A percentile compares a stretch with the other conserved stretches of the same genome.
Evolutionary conservation across 139 green algal genomes (phyloP).

Genomic region (Chlorella sp.): DNA sequence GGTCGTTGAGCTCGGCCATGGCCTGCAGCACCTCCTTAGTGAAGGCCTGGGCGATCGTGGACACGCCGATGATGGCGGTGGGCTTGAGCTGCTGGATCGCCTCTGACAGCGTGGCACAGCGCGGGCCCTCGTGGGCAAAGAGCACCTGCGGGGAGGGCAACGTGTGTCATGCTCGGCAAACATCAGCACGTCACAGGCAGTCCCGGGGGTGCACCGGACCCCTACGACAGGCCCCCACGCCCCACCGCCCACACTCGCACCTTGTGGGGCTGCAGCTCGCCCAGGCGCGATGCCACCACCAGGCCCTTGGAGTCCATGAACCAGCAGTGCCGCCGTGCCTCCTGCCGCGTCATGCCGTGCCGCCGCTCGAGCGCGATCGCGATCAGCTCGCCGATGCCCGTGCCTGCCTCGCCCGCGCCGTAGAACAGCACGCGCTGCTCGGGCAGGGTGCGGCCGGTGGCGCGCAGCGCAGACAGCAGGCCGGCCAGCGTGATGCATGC

Average conservation of each 20-base stretch:
- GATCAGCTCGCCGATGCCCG: slow-evolving; percentile 76
- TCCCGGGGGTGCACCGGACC: too few species aligned
- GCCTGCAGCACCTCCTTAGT: slow-evolving; percentile 51
- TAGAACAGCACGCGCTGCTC: slow-evolving; percentile 75
- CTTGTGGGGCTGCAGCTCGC: slow-evolving; percentile 76
- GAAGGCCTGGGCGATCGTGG: slow-evolving; percentile 61
- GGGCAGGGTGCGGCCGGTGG: slow-evolving; percentile 43
- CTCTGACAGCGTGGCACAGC: slow-evolving; percentile 40
- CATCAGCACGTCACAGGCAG: too few species aligned
- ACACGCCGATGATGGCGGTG: slow-evolving; percentile 68
- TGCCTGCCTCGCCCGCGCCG: slow-evolving; percentile 76
- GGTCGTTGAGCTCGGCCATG: slow-evolving; percentile 64
- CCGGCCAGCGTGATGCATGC: slow-evolving; percentile 80
- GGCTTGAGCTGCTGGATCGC: slow-evolving; percentile 52
- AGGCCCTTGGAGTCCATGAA: slow-evolving; percentile 81
- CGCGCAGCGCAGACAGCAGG: slow-evolving; percentile 68
- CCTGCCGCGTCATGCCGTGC: slow-evolving; percentile 47
- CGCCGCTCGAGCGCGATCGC: slow-evolving; percentile 42
- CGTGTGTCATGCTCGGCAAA: too few species aligned
- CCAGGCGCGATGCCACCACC: slow-evolving; percentile 41
- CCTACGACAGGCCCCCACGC: too few species aligned
- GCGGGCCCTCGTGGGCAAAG: slow-evolving; percentile 79
- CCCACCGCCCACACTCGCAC: too few species aligned
- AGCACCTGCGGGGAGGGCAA: too few species aligned
- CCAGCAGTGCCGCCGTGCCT: slow-evolving; percentile 59